Conservation (phyloP, 352 stramenopile genomes). For the Peronospora destructor region DNA sequence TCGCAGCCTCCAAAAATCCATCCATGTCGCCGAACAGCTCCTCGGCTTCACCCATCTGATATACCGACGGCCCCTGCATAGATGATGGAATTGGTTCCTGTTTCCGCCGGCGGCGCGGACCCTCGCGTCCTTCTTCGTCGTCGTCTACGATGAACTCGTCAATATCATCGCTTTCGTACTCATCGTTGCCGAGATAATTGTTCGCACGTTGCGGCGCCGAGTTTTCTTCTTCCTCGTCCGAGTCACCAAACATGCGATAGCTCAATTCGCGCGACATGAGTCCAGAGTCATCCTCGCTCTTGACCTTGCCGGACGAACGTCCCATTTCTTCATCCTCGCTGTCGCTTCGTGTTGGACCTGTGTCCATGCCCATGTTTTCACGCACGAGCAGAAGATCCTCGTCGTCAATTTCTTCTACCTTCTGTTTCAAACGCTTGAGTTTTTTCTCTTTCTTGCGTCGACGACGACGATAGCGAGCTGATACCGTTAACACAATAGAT, state of each 20-base stretch:
- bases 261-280: constrained; percentile 84
- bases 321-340: constrained; percentile 76
- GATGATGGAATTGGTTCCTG: constrained; percentile 58
- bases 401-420: constrained; percentile 83
- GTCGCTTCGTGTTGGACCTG: constrained; percentile 57
- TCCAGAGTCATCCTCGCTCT: constrained; percentile 61
- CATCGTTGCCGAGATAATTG: constrained; percentile 81
- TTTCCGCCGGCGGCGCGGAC: constrained; percentile 67
- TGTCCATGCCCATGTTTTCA: constrained; percentile 87
- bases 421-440: constrained; percentile 80
- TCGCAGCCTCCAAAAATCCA: constrained; percentile 78
- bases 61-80: constrained; percentile 84
- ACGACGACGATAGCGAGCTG: constrained; percentile 58
- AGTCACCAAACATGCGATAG: constrained; percentile 86
- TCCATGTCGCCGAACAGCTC: constrained; percentile 88
- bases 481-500: constrained; percentile 6
- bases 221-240: constrained; percentile 83
- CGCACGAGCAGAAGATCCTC: constrained; percentile 84
- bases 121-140: constrained; percentile 80
- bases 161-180: constrained; percentile 87
- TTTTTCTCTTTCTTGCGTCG: constrained; percentile 86
- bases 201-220: constrained; percentile 52
- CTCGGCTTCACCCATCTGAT: constrained; percentile 86
- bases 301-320: constrained; percentile 62
- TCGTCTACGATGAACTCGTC: constrained; percentile 88